Conservation (phyloP, 768 basidiomycete genomes). For the Suillus hirtellus region DNA sequence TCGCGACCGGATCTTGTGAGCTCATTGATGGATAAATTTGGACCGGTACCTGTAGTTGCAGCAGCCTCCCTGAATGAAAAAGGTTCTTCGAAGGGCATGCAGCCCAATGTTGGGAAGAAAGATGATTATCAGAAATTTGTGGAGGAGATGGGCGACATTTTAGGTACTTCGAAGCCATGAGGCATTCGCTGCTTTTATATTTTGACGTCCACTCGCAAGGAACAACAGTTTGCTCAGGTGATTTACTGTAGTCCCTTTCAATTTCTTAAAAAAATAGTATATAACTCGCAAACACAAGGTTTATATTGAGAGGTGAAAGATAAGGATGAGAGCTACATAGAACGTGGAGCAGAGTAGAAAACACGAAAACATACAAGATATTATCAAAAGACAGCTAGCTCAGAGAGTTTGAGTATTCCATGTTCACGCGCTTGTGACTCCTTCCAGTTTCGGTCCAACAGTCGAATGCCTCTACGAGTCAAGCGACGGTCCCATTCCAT, state of each 20-base stretch:
- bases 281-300: background rate
- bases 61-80: conserved; percentile 19
- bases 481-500: conserved; percentile 69
- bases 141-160: conserved; percentile 72
- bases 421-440: conserved; percentile 31
- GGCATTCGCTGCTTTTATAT: background rate
- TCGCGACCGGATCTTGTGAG: conserved; percentile 68
- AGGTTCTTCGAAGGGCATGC: conserved; percentile 20
- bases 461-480: conserved; percentile 52
- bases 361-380: background rate
- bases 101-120: conserved; percentile 42
- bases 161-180: conserved; percentile 35
- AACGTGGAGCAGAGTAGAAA: background rate
- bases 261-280: background rate
- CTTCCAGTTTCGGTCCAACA: conserved; percentile 77
- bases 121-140: conserved; percentile 78
- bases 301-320: background rate
- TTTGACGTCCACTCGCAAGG: background rate
- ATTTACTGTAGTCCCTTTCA: background rate
- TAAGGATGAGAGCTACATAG: background rate
- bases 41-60: conserved; percentile 34
- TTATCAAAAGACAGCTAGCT: background rate
- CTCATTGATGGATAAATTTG: conserved; percentile 61
- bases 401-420: background rate
- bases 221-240: background rate